Evolutionary conservation across 1,139 yeast species (phyloP).

Genomic region (Sugiyamaella neomexicana): DNA sequence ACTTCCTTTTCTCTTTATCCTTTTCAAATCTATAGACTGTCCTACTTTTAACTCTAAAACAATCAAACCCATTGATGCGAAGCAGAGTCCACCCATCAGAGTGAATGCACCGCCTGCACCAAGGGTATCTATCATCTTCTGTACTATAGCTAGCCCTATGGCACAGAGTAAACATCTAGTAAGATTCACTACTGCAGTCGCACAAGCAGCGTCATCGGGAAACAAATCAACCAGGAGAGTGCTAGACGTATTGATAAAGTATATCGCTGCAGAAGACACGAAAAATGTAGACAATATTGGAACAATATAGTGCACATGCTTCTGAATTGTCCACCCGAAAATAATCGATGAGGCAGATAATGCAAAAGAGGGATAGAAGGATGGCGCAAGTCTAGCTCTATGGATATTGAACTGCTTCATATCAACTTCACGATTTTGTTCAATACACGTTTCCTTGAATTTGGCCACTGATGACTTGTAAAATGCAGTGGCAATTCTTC

Average conservation of each 20-base stretch:
- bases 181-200: constrained; percentile 60
- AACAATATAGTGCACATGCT: constrained; percentile 51
- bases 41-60: constrained; percentile 25
- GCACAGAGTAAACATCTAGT: constrained; percentile 63
- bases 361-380: constrained; percentile 39
- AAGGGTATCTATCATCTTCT: constrained; percentile 54
- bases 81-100: constrained; percentile 49
- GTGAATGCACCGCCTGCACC: constrained; percentile 66
- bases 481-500: constrained; percentile 38
- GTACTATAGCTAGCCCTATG: constrained; percentile 60
- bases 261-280: constrained; percentile 53
- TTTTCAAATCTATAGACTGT: constrained; percentile 16
- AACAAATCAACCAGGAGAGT: constrained; percentile 62
- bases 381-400: constrained; percentile 47
- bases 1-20: constrained; percentile 7
- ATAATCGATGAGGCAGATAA: constrained; percentile 45
- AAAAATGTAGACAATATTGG: constrained; percentile 56
- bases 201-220: constrained; percentile 60
- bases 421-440: constrained; percentile 42
- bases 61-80: constrained; percentile 22
- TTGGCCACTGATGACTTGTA: constrained; percentile 29
- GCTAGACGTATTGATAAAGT: constrained; percentile 51
- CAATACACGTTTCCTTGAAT: constrained; percentile 39
- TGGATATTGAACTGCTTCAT: constrained; percentile 48
- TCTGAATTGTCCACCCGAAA: constrained; percentile 71